These are phyloP conservation scores for Ettlia oleoabundans DNA, from an alignment of 139 green algal species.

Conservation along the genomic window DNA sequence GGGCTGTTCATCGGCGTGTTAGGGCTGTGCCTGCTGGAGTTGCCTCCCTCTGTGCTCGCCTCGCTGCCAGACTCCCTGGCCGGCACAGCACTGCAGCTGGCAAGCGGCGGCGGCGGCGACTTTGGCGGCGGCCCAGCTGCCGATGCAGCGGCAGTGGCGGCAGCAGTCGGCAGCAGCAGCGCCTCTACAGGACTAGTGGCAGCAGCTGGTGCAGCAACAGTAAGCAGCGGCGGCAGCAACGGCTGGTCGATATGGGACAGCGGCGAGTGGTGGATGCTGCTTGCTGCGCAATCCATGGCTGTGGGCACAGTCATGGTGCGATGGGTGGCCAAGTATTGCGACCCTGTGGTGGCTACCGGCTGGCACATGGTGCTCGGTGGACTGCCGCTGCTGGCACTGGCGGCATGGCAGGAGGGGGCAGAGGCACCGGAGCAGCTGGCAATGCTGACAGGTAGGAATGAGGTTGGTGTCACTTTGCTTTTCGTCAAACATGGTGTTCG, in stretches of 20 bases:
- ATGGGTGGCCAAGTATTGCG: conserved; percentile 77
- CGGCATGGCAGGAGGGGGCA: conserved; percentile 43
- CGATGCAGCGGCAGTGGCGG: not conserved
- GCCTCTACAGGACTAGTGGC: no score
- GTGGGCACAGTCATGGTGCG: conserved; percentile 96
- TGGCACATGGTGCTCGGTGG: conserved; percentile 98
- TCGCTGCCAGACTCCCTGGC: conserved; percentile 10
- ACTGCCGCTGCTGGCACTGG: conserved; percentile 68
- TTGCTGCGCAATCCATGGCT: conserved; percentile 97
- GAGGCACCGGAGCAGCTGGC: conserved; percentile 46
- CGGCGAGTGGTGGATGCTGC: conserved; percentile 97
- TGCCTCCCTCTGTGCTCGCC: conserved; percentile 56
- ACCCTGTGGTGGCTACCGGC: conserved; percentile 95
- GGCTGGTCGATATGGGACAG: conserved; percentile 63
- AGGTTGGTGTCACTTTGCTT: not conserved
- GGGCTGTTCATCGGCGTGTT: conserved; percentile 87
- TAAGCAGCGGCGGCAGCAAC: not conserved
- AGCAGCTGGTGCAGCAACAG: not conserved
- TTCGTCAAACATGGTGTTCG: no score
- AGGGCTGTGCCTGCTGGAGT: conserved; percentile 90
- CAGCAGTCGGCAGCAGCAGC: conserved; percentile 1
- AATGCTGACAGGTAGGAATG: conserved; percentile 45
- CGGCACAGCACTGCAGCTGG: not conserved
- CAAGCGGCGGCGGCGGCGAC: not conserved
- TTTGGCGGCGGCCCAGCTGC: no score